Conservation (phyloP, 495 filamentous ascomycete species). For the Oidiodendron maius region DNA sequence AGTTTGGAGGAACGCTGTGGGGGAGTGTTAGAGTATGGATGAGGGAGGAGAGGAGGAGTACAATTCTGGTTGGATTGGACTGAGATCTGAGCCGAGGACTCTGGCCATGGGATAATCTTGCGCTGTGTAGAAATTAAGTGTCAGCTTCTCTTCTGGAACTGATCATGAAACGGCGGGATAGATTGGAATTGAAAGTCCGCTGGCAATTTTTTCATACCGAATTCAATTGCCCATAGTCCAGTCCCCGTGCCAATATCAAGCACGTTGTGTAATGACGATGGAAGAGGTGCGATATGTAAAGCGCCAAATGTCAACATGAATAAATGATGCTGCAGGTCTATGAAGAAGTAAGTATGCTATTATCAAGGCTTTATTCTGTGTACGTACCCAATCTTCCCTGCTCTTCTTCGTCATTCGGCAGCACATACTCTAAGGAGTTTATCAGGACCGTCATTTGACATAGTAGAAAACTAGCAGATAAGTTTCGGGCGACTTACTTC, state of each 20-base stretch:
- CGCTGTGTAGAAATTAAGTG: conserved; percentile 17
- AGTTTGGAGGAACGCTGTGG: conserved; percentile 23
- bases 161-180: too few species aligned
- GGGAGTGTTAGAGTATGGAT: not conserved
- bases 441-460: not conserved
- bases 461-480: conserved; percentile 6
- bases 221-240: conserved; percentile 47
- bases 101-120: conserved; percentile 21
- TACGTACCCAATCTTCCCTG: conserved; percentile 6
- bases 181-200: not conserved
- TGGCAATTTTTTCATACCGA: conserved; percentile 25
- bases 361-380: not conserved
- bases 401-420: conserved; percentile 30
- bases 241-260: conserved; percentile 22
- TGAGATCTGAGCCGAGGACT: conserved; percentile 42
- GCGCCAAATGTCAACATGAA: conserved; percentile 4
- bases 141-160: too few species aligned
- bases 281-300: conserved; percentile 12
- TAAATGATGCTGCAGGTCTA: conserved; percentile 43
- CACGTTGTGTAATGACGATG: conserved; percentile 9
- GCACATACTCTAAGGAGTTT: conserved; percentile 25
- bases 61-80: conserved; percentile 42
- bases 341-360: not conserved
- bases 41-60: not conserved
- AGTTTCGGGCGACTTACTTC: conserved; percentile 25